Evolutionary conservation across 2,329 filamentous ascomycete genomes (phyloP).

Genomic region (Alternaria sp.): DNA sequence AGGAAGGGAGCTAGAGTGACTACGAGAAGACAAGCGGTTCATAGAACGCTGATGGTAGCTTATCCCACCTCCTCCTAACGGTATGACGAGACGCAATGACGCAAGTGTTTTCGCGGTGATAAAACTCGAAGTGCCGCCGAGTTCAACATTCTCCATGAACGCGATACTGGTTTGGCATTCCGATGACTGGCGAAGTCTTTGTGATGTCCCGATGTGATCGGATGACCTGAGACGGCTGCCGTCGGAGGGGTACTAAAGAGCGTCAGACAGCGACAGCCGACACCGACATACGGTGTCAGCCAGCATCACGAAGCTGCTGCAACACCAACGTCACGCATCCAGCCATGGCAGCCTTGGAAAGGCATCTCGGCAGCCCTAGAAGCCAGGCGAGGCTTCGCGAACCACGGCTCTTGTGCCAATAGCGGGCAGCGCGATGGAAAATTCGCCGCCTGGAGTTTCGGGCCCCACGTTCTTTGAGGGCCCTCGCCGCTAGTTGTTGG

Average conservation of each 20-base stretch:
- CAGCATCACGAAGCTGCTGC: background rate
- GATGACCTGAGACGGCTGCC: background rate
- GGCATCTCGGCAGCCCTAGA: slow-evolving; percentile 16
- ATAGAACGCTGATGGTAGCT: background rate
- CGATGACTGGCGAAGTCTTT: background rate
- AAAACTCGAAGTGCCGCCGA: background rate
- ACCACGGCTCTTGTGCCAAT: slow-evolving; percentile 19
- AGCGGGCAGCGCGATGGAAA: slow-evolving; percentile 21
- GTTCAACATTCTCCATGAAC: background rate
- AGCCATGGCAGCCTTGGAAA: background rate
- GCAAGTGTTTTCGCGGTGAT: background rate
- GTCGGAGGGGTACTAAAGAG: background rate
- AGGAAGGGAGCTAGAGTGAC: background rate
- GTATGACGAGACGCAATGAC: background rate
- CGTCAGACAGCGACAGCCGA: background rate
- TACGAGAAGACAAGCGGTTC: background rate
- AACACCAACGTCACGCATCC: slow-evolving; percentile 7
- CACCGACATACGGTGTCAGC: background rate
- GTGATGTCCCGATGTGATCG: background rate
- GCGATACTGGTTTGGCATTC: background rate
- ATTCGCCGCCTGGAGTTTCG: slow-evolving; percentile 22
- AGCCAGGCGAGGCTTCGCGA: slow-evolving; percentile 11
- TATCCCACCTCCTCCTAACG: background rate
- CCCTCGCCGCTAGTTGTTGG: slow-evolving; percentile 23
- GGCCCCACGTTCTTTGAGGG: slow-evolving; percentile 14